Evolutionary conservation across 805 yeast genomes (phyloP).

Genomic region (Jamesozyma gamospora): DNA sequence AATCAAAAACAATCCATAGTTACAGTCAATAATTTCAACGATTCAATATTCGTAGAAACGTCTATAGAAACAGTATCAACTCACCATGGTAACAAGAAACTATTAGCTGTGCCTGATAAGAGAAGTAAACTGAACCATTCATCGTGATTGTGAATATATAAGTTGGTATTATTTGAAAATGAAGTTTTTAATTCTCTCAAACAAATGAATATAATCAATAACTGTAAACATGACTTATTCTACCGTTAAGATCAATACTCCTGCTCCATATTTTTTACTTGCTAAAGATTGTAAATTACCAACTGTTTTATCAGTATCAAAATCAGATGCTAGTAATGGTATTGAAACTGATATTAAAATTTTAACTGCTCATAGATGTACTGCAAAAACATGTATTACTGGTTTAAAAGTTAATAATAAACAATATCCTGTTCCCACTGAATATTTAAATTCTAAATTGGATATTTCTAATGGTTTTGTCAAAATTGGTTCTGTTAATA

Average conservation of each 20-base stretch:
- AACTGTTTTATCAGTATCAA: slow-evolving; percentile 46
- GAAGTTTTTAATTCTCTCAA: no score
- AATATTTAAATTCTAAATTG: slow-evolving; percentile 34
- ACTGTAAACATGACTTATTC: no score
- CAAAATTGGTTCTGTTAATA: slow-evolving; percentile 71
- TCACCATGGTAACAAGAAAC: no score
- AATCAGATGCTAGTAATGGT: slow-evolving; percentile 82
- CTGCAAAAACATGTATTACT: slow-evolving; percentile 66
- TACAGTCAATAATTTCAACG: no score
- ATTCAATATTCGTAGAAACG: no score
- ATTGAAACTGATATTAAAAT: slow-evolving; percentile 84
- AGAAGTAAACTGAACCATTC: no score
- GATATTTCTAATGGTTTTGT: slow-evolving; percentile 40
- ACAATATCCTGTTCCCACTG: slow-evolving; percentile 50
- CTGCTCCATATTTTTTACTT: not conserved
- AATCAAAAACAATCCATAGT: no score
- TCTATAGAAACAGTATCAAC: no score
- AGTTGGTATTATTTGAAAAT: no score
- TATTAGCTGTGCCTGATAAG: no score
- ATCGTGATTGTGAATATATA: no score
- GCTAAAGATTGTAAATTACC: slow-evolving; percentile 21
- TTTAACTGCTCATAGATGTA: slow-evolving; percentile 62
- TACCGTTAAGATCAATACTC: not conserved
- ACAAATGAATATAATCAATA: no score
- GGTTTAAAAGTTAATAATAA: slow-evolving; percentile 74